phyloP scores from a whole-genome alignment of 2,329 filamentous ascomycete genomes.

The Plenodomus tracheiphilus region DNA sequence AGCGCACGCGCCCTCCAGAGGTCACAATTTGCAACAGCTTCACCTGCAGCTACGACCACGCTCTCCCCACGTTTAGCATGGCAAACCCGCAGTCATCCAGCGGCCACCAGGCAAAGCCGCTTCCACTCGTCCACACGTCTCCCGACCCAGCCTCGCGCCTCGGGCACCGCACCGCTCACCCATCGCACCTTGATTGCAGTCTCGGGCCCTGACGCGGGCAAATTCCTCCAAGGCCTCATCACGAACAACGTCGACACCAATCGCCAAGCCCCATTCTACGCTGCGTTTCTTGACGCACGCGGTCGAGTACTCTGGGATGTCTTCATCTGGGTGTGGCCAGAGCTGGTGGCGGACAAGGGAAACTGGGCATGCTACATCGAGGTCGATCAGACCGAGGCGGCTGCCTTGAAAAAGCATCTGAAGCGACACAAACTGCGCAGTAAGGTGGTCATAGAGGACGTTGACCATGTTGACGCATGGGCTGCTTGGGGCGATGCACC shows the following conservation, averaged over 20 bases:
- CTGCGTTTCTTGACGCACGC: conserved; percentile 79
- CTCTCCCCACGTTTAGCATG: too few species aligned
- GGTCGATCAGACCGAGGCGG: conserved; percentile 70
- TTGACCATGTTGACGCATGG: conserved; percentile 71
- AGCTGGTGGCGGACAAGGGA: conserved; percentile 22
- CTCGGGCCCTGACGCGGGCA: conserved; percentile 75
- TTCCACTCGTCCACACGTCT: neutral
- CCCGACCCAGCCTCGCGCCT: conserved; percentile 1
- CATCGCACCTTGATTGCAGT: conserved; percentile 79
- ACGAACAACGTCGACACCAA: conserved; percentile 69
- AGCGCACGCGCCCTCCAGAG: neutral
- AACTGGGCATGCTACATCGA: conserved; percentile 75
- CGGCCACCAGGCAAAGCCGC: too few species aligned
- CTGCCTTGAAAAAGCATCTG: conserved; percentile 69
- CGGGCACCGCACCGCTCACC: conserved; percentile 33
- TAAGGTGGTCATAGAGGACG: conserved; percentile 68
- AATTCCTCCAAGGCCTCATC: conserved; percentile 86
- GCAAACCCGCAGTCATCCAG: neutral
- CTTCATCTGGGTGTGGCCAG: conserved; percentile 69
- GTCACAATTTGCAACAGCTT: neutral
- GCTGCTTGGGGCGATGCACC: conserved; percentile 64
- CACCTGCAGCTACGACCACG: too few species aligned
- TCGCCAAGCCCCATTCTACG: conserved; percentile 57
- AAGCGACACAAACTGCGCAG: conserved; percentile 84
- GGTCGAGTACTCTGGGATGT: conserved; percentile 87